A percentile compares a stretch with the other conserved stretches of the same genome.
These are phyloP conservation scores for Wickerhamomyces sp. DNA, from an alignment of 1,139 yeast genomes.

Conservation along the genomic window DNA sequence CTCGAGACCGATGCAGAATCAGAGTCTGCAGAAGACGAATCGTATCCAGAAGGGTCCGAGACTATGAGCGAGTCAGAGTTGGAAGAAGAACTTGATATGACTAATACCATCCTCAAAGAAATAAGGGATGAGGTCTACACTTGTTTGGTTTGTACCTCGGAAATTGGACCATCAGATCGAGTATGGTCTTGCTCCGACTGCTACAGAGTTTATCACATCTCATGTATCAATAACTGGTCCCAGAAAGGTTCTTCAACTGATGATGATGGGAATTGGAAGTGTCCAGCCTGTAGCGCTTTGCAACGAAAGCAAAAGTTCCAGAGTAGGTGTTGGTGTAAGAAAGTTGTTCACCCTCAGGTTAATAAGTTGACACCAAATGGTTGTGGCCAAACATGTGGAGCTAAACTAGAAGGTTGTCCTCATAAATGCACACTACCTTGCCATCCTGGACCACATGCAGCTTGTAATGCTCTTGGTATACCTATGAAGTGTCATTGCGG, in stretches of 20 bases:
- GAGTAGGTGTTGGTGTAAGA: conserved; percentile 91
- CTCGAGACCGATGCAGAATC: neutral
- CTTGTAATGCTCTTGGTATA: conserved; percentile 77
- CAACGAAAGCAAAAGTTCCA: conserved; percentile 25
- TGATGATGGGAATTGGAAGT: conserved; percentile 60
- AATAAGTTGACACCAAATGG: conserved; percentile 71
- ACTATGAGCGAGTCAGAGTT: neutral
- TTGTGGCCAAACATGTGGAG: conserved; percentile 81
- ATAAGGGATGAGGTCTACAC: conserved; percentile 64
- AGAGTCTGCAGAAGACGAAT: neutral
- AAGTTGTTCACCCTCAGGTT: conserved; percentile 58
- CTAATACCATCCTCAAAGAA: conserved; percentile 37
- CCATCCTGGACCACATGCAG: conserved; percentile 88
- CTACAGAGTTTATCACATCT: conserved; percentile 73
- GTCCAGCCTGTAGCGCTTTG: conserved; percentile 73
- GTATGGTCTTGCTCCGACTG: conserved; percentile 76
- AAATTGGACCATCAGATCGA: conserved; percentile 58
- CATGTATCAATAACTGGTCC: conserved; percentile 83
- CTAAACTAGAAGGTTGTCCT: conserved; percentile 50
- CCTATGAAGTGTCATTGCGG: conserved; percentile 74
- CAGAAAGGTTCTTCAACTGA: conserved; percentile 64
- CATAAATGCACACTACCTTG: conserved; percentile 76
- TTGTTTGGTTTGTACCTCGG: conserved; percentile 83
- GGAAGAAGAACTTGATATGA: conserved; percentile 21
- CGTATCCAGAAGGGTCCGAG: conserved; percentile 5